A percentile compares a stretch with the other conserved stretches of the same genome.
Conservation (phyloP, 371 early-diverging fungal species). For the Rhizopus delemar region DNA sequence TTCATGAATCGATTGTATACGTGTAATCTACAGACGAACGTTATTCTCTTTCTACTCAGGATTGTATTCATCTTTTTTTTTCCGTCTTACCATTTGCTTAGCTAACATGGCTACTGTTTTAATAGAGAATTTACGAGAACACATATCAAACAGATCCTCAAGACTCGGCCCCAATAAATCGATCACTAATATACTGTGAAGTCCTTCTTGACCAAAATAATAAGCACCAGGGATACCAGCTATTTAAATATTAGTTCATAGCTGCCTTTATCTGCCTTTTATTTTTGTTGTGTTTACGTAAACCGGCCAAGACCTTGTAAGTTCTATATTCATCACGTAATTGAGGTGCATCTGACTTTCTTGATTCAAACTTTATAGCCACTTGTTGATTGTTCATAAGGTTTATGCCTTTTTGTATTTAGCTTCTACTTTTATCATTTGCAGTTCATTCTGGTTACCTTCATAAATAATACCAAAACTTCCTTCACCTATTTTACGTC, state of each 20-base stretch:
- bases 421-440: background rate
- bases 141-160: slow-evolving; percentile 95
- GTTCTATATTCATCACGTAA: slow-evolving; percentile 90
- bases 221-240: slow-evolving; percentile 86
- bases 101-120: slow-evolving; percentile 96
- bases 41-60: slow-evolving; percentile 51
- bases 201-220: slow-evolving; percentile 94
- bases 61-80: slow-evolving; percentile 2
- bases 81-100: slow-evolving; percentile 79
- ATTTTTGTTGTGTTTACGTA: slow-evolving; percentile 51
- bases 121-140: slow-evolving; percentile 83
- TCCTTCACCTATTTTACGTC: slow-evolving; percentile 94
- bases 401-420: slow-evolving; percentile 49
- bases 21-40: slow-evolving; percentile 78
- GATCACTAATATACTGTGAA: slow-evolving; percentile 92
- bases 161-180: slow-evolving; percentile 94
- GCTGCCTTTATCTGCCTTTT: background rate
- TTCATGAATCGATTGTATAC: slow-evolving; percentile 93
- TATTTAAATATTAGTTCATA: slow-evolving; percentile 13
- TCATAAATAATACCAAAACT: slow-evolving; percentile 95
- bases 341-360: slow-evolving; percentile 94
- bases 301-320: slow-evolving; percentile 82
- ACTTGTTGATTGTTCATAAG: slow-evolving; percentile 82
- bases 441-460: slow-evolving; percentile 55
- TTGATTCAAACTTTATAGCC: slow-evolving; percentile 93